Percentiles rank a stretch among this genome's conserved stretches.
Evolutionary conservation across 2,329 filamentous ascomycete genomes (phyloP).

Genomic region (Blastomyces parvus): DNA sequence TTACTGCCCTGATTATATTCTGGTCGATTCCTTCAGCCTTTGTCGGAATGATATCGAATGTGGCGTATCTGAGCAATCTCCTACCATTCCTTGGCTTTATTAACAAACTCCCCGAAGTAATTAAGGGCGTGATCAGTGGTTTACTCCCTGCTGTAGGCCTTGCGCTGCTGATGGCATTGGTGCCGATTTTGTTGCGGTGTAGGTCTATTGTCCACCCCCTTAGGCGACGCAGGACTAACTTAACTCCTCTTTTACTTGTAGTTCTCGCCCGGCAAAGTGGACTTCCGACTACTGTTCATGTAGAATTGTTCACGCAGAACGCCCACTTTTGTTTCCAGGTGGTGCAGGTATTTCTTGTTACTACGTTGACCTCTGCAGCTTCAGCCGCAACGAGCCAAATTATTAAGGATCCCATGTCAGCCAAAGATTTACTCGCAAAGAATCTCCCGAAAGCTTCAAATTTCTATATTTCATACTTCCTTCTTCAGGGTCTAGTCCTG

Average conservation of each 20-base stretch:
- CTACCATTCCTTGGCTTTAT: constrained; percentile 63
- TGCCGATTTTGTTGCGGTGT: constrained; percentile 72
- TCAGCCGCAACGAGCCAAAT: constrained; percentile 60
- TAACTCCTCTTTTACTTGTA: constrained; percentile 24
- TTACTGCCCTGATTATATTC: constrained; percentile 73
- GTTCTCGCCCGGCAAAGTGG: constrained; percentile 70
- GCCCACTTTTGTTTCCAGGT: constrained; percentile 67
- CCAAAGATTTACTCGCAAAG: constrained; percentile 57
- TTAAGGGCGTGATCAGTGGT: constrained; percentile 74
- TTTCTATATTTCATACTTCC: constrained; percentile 91
- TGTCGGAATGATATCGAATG: constrained; percentile 80
- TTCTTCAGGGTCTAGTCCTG: constrained; percentile 76
- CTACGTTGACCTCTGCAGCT: constrained; percentile 73
- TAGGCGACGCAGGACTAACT: constrained; percentile 12
- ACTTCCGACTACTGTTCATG: constrained; percentile 65
- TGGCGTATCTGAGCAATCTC: constrained; percentile 52
- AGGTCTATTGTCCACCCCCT: constrained; percentile 27
- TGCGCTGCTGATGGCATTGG: constrained; percentile 73
- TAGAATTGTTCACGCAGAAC: constrained; percentile 84
- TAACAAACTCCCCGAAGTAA: constrained; percentile 54
- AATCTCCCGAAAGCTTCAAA: constrained; percentile 81
- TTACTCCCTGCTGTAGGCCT: constrained; percentile 72
- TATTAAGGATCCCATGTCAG: constrained; percentile 52
- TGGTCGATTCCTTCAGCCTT: constrained; percentile 69
- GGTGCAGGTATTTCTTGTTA: constrained; percentile 81